Evolutionary conservation across 2,329 filamentous ascomycete genomes (phyloP), one percentile per base, ranked within the genome.

Genomic region (Aurifilum marmelostoma): DNA sequence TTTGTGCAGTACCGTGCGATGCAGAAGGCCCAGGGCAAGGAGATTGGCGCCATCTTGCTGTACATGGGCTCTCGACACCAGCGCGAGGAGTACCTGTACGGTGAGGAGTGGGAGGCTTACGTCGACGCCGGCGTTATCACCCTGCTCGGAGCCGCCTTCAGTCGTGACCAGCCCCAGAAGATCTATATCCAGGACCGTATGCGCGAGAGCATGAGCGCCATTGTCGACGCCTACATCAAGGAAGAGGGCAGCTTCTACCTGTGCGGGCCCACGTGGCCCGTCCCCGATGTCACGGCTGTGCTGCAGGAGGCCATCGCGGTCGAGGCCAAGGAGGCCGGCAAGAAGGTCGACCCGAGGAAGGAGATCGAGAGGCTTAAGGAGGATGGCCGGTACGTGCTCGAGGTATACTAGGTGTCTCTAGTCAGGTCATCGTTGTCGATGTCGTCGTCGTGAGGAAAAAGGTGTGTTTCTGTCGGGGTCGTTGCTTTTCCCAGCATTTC

Each of bases 131-230:
- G 96, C 65, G 93, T 99, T 75, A 94, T 99, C 79, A 99, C 96
- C 0, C 87, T 97, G 56, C 88, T 99, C 64, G 96, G 96, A 65
- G 89, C 93, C 65, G 96, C 96, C 58, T 99, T 99, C 86, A 97
- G 93, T 69, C 91, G 96, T 78, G 96, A 99, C 79, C 96, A 99
- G 86, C 92, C 93, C 21, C 87, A 97, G 84, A 99, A 99, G 89
- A 97, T 99, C 73, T 99, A 99, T 82, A 99, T 99, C 77, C 96
- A 99, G 84, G 96, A 99, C 79, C 89, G 94, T 73, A 99, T 99
- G 96, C 87, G 96, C 69, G 87, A 98, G 87, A 93, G 91, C 0
- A 82, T 98, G 70, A 82, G 84, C 59, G 90, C 96, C 72, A 97
- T 99, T 72, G 87, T 93, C 69, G 84, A 94, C 80, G 92, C 94